phyloP scores from a whole-genome alignment of 2,329 filamentous ascomycete genomes.

The Thielaviopsis musarum region DNA sequence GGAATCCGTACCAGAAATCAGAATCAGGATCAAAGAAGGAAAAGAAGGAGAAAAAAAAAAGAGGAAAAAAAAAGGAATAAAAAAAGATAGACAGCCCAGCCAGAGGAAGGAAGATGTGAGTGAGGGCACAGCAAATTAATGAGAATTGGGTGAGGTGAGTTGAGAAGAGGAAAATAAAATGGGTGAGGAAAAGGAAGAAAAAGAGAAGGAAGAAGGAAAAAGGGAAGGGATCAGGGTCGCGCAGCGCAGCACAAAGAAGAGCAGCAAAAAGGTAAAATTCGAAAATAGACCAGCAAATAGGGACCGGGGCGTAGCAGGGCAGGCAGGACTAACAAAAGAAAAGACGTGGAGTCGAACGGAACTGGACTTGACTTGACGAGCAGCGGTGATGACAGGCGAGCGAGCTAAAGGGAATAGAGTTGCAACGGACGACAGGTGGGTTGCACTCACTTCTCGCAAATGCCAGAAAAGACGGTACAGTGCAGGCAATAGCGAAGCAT shows the following conservation, averaged over 20 bases:
- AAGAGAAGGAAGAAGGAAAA: neutral
- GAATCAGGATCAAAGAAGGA: constrained; percentile 4
- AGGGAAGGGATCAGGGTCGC: neutral
- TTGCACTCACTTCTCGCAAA: neutral
- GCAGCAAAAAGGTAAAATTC: neutral
- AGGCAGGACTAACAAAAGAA: neutral
- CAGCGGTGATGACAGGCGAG: neutral
- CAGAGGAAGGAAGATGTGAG: too few relatives aligned
- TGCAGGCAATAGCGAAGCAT: neutral
- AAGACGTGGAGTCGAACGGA: neutral
- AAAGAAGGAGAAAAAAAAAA: neutral
- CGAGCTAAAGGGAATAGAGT: neutral
- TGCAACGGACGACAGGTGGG: neutral
- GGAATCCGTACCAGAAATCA: neutral
- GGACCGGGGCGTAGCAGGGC: neutral
- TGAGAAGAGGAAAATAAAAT: neutral
- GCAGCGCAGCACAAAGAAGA: neutral
- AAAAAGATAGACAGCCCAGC: too few relatives aligned
- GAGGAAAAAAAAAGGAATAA: neutral
- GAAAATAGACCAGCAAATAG: neutral
- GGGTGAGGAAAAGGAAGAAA: neutral
- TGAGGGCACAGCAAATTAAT: neutral
- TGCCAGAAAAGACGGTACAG: neutral
- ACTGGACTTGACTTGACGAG: neutral
- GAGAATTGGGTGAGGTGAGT: neutral